These are phyloP conservation scores for Climacium dendroides DNA, from an alignment of 225 moss, liverwort and hornwort genomes.

Conservation along the genomic window DNA sequence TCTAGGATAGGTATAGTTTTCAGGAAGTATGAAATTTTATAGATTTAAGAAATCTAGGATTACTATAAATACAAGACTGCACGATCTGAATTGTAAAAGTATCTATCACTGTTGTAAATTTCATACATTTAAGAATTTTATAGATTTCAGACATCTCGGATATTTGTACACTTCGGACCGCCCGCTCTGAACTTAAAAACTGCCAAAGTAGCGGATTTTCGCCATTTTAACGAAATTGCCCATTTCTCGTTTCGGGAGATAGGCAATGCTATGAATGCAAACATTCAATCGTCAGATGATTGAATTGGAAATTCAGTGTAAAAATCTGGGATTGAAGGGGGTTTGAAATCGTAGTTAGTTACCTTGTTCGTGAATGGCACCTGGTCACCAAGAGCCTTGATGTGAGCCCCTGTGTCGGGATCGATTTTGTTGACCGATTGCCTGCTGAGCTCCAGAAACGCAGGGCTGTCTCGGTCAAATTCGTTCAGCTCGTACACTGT, in stretches of 20 bases:
- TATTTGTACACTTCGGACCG: too few species aligned
- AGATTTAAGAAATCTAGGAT: too few species aligned
- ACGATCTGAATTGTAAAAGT: too few species aligned
- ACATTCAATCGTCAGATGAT: neutral
- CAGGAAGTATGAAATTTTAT: too few species aligned
- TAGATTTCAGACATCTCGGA: too few species aligned
- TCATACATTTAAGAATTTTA: too few species aligned
- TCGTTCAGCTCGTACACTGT: conserved; percentile 46
- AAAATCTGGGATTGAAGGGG: neutral
- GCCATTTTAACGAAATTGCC: too few species aligned
- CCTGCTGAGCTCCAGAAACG: conserved; percentile 35
- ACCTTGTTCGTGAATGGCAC: conserved; percentile 54
- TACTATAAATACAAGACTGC: too few species aligned
- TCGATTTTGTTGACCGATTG: conserved; percentile 32
- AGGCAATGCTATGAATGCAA: neutral
- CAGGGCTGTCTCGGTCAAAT: conserved; percentile 41
- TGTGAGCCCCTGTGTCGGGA: conserved; percentile 28
- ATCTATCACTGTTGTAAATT: too few species aligned
- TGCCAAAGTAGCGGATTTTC: too few species aligned
- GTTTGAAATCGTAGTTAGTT: neutral
- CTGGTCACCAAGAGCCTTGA: conserved; percentile 45
- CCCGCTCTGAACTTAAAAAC: too few species aligned
- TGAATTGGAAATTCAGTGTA: neutral
- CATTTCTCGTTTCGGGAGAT: neutral
- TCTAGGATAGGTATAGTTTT: too few species aligned